Evolutionary conservation across 805 yeast species (phyloP).

Genomic region (Wickerhamia fluorescens): DNA sequence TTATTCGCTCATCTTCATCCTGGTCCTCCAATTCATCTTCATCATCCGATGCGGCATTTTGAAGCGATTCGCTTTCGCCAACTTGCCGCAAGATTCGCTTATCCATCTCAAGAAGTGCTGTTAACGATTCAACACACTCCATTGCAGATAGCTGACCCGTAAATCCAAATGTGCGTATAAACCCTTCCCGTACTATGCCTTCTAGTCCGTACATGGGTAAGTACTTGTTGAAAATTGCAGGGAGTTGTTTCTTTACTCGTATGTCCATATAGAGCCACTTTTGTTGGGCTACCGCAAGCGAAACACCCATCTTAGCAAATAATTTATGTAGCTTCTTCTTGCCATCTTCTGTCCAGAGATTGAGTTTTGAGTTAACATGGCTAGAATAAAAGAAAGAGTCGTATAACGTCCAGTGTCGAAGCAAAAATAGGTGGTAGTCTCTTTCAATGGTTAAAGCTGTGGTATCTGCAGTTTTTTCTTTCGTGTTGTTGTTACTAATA

Average conservation of each 20-base stretch:
- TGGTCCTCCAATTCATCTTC: slow-evolving; percentile 14
- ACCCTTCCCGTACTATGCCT: slow-evolving; percentile 79
- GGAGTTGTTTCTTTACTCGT: slow-evolving; percentile 65
- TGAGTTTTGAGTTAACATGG: slow-evolving; percentile 80
- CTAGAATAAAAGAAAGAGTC: slow-evolving; percentile 89
- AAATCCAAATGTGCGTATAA: slow-evolving; percentile 78
- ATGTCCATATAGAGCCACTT: slow-evolving; percentile 89
- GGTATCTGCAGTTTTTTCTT: slow-evolving; percentile 33
- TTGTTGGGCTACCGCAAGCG: slow-evolving; percentile 82
- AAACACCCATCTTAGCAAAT: slow-evolving; percentile 95
- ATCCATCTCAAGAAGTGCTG: slow-evolving; percentile 76
- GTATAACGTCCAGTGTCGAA: slow-evolving; percentile 90
- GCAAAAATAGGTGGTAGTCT: slow-evolving; percentile 78
- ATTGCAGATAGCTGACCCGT: slow-evolving; percentile 84
- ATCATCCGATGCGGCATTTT: slow-evolving; percentile 5
- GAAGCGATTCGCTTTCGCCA: background rate
- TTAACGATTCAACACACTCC: slow-evolving; percentile 84
- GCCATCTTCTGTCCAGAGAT: slow-evolving; percentile 90
- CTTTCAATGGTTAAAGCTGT: slow-evolving; percentile 58
- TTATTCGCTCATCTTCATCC: slow-evolving; percentile 14
- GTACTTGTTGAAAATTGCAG: slow-evolving; percentile 60
- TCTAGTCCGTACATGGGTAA: slow-evolving; percentile 73
- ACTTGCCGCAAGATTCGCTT: slow-evolving; percentile 14
- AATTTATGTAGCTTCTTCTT: slow-evolving; percentile 77
- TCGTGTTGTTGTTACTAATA: slow-evolving; percentile 2